Evolutionary conservation across 345 rosid genomes (phyloP).

Genomic region (Crucihimalaya himalaica): DNA sequence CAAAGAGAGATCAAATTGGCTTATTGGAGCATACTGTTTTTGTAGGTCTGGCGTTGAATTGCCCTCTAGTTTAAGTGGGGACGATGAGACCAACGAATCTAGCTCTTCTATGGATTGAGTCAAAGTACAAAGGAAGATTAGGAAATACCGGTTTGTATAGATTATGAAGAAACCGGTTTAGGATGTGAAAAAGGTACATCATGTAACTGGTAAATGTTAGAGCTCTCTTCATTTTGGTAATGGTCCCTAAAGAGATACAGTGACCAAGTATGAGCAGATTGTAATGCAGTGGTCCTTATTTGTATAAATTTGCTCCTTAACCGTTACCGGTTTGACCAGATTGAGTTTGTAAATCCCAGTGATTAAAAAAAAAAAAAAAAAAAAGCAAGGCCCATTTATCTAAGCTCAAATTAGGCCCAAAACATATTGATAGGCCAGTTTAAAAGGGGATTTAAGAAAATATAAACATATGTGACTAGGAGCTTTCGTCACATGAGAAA

Average conservation of each 20-base stretch:
- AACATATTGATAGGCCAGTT: neutral
- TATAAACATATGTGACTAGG: neutral
- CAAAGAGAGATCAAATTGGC: conserved; percentile 3
- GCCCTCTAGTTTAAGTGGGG: conserved; percentile 68
- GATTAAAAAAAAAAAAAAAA: neutral
- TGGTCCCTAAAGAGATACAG: conserved; percentile 6
- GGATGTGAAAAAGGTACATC: conserved; percentile 14
- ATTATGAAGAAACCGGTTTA: conserved; percentile 29
- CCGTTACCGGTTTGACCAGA: conserved; percentile 22
- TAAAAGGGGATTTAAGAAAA: neutral
- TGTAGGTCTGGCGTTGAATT: conserved; percentile 53
- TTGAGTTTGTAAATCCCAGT: neutral
- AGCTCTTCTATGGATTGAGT: conserved; percentile 57
- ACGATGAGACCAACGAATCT: conserved; percentile 70
- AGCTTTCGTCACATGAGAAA: conserved; percentile 23
- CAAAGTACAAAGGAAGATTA: conserved; percentile 19
- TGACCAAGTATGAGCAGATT: neutral
- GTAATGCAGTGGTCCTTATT: neutral
- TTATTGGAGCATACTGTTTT: conserved; percentile 17
- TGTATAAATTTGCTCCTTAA: too few species aligned
- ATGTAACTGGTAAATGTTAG: conserved; percentile 29
- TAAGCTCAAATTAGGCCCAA: neutral
- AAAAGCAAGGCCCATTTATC: neutral
- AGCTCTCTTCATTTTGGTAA: conserved; percentile 17
- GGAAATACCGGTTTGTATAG: conserved; percentile 29